Evolutionary conservation across 192 early-diverging fungal genomes (phyloP).

Genomic region (Backusella tuberculispora): DNA sequence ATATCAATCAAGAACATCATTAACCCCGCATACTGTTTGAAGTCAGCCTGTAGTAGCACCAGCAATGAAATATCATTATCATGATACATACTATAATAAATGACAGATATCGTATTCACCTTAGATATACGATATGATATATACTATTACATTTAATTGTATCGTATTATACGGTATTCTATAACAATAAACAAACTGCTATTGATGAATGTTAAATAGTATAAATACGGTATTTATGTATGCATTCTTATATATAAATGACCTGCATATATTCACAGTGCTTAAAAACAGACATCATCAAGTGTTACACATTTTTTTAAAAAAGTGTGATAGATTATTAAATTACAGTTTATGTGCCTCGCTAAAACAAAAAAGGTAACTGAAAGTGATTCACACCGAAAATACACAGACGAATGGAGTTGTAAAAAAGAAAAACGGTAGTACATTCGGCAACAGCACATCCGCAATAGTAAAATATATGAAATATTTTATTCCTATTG

Average conservation of each 20-base stretch:
- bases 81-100: background rate
- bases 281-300: background rate
- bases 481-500: no score
- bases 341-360: background rate
- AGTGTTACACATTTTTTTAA: background rate
- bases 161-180: background rate
- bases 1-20: background rate
- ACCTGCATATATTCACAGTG: background rate
- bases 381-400: background rate
- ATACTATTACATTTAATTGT: background rate
- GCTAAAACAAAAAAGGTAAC: background rate
- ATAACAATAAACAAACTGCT: background rate
- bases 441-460: background rate
- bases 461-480: background rate
- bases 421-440: background rate
- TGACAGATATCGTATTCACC: background rate
- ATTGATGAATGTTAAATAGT: background rate
- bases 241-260: background rate
- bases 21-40: slow-evolving; percentile 6
- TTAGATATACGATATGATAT: background rate
- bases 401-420: slow-evolving; percentile 4
- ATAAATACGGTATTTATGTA: background rate
- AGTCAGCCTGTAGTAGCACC: background rate
- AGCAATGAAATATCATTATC: background rate
- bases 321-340: background rate